phyloP scores from a whole-genome alignment of 2,329 filamentous ascomycete genomes.

The Emergomyces pasteurianus region DNA sequence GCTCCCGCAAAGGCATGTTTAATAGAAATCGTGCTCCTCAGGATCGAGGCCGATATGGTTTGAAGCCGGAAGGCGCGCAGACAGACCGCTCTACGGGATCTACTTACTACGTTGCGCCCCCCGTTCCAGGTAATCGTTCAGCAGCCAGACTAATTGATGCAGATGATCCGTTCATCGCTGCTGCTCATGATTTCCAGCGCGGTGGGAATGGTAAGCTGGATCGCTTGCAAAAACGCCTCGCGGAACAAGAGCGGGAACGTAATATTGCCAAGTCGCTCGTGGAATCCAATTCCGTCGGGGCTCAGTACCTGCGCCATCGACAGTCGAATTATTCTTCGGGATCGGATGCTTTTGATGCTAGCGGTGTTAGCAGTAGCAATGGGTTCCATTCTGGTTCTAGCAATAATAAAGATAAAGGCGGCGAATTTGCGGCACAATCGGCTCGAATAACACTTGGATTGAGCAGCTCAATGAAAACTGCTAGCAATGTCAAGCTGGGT shows the following conservation, averaged over 20 bases:
- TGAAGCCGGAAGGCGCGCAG: slow-evolving; percentile 18
- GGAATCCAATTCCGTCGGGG: slow-evolving; percentile 30
- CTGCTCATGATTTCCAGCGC: slow-evolving; percentile 25
- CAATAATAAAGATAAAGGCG: neutral
- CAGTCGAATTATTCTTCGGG: slow-evolving; percentile 2
- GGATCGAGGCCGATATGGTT: slow-evolving; percentile 10
- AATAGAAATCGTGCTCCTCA: slow-evolving; percentile 8
- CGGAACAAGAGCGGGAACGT: slow-evolving; percentile 32
- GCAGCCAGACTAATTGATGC: slow-evolving; percentile 32
- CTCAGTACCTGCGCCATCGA: slow-evolving; percentile 33
- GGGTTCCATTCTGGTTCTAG: neutral
- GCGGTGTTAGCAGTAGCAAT: neutral
- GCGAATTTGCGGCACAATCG: neutral
- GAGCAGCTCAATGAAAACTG: slow-evolving; percentile 20
- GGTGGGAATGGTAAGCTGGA: slow-evolving; percentile 32
- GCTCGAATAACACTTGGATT: slow-evolving; percentile 14
- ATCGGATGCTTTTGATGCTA: neutral
- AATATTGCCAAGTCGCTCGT: slow-evolving; percentile 34
- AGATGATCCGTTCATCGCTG: slow-evolving; percentile 30
- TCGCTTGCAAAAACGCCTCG: slow-evolving; percentile 30
- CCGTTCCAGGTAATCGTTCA: slow-evolving; percentile 20
- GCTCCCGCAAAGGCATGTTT: slow-evolving; percentile 33
- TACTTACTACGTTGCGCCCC: slow-evolving; percentile 33
- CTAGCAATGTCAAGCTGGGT: slow-evolving; percentile 29
- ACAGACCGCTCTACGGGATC: slow-evolving; percentile 33